Evolutionary conservation across 2,329 filamentous ascomycete species (phyloP), one percentile per base, ranked within the genome.

Genomic region (Thielaviopsis punctulata): DNA sequence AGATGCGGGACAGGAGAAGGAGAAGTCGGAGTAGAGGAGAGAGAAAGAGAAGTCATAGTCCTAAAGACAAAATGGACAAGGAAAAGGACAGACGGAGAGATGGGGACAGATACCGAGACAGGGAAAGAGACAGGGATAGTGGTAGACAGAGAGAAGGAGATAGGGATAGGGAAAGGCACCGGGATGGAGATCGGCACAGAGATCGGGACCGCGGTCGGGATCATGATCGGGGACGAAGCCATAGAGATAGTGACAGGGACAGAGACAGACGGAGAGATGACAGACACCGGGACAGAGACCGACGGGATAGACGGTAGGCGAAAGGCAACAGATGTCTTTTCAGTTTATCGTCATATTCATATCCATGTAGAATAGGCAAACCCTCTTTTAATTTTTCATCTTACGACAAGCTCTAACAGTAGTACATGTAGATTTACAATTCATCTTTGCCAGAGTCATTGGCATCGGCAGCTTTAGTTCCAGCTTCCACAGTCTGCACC

Each of bases 1-100:
- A 85, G 55, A 73, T 83, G 65, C 72, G 57, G 50, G 59, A 59
- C 22, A 43, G 43, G 44, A 52, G 56, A 58, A 45, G 58, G 60
- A 45, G 61, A 33, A 64, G 60, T 51, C 60, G 63, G 48, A 62
- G 63, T 58, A 59, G 61, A 36, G 55, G 55, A 57, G 46, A 57
- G 60, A 43, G 62, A 63, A 12, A 19, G 45, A 48, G 23, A 24
- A 39, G 13, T 24, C 18, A 43, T 18, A 25, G 24, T 27, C 25
- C 5, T 27, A 51, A 25, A 18, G 21, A 30, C 36, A 46, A 6
- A 25, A 39, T 5, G 23, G 47, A 24, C 21, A 46, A n/a, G n/a
- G n/a, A n/a, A n/a, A n/a, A n/a, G n/a, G n/a, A n/a, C 10, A 30
- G 48, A 15, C 27, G 51, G 23, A 15, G 22, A 44, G 43, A 51